Evolutionary conservation across 345 rosid genomes (phyloP).

Genomic region (Eucalyptus dawsonii): DNA sequence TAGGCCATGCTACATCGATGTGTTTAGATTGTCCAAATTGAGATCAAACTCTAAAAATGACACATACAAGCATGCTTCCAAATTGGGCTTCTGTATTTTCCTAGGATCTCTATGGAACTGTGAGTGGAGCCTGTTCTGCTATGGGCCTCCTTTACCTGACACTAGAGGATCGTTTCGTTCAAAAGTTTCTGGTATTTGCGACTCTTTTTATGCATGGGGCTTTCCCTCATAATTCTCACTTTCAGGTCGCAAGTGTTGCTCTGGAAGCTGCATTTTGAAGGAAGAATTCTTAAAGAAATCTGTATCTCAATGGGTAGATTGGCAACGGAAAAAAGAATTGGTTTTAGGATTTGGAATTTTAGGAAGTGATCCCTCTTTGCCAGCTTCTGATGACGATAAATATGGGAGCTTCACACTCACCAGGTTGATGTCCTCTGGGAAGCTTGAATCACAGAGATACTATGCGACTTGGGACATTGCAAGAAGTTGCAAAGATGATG

Average conservation of each 20-base stretch:
- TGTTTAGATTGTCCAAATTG: slow-evolving; percentile 43
- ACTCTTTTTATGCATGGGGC: slow-evolving; percentile 39
- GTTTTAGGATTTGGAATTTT: slow-evolving; percentile 59
- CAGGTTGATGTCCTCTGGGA: slow-evolving; percentile 57
- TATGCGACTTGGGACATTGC: slow-evolving; percentile 26
- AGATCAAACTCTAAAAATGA: slow-evolving; percentile 18
- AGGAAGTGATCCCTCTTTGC: slow-evolving; percentile 14
- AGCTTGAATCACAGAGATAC: slow-evolving; percentile 50
- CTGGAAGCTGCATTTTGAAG: slow-evolving; percentile 45
- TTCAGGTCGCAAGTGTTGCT: slow-evolving; percentile 26
- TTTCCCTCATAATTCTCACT: slow-evolving; percentile 42
- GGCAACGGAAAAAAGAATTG: slow-evolving; percentile 48
- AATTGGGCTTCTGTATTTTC: slow-evolving; percentile 36
- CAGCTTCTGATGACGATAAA: slow-evolving; percentile 19
- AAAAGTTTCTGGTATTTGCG: slow-evolving; percentile 7
- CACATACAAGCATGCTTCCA: slow-evolving; percentile 20
- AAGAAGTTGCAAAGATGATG: slow-evolving; percentile 7
- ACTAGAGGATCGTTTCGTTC: background rate
- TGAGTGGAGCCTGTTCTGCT: slow-evolving; percentile 49
- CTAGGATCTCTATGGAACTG: slow-evolving; percentile 66
- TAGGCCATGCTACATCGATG: slow-evolving; percentile 43
- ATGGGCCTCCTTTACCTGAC: slow-evolving; percentile 36
- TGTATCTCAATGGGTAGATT: slow-evolving; percentile 49
- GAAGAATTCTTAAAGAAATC: slow-evolving; percentile 28
- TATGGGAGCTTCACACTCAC: slow-evolving; percentile 54